Conservation (phyloP, 345 rosid species). For the Acer campestre region DNA sequence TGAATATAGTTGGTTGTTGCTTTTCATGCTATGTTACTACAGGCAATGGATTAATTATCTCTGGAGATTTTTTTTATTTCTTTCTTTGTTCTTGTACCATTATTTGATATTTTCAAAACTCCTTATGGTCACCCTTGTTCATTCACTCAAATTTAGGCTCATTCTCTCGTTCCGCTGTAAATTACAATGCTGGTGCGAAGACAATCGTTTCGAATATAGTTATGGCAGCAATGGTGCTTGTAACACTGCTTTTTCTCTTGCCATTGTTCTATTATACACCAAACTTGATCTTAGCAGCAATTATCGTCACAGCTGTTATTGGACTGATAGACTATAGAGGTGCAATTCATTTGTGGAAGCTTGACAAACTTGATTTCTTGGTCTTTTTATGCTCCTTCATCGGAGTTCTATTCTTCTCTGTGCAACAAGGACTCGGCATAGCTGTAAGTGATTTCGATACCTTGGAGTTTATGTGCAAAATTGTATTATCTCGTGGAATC, state of each 20-base stretch:
- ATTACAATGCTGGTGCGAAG: slow-evolving; percentile 47
- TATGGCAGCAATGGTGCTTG: slow-evolving; percentile 41
- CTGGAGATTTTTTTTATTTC: background rate
- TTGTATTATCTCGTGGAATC: background rate
- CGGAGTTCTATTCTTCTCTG: slow-evolving; percentile 45
- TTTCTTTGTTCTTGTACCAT: background rate
- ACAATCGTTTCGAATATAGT: slow-evolving; percentile 41
- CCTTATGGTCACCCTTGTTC: background rate
- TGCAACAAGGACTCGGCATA: slow-evolving; percentile 40
- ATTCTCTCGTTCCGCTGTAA: slow-evolving; percentile 45
- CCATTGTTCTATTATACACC: slow-evolving; percentile 49
- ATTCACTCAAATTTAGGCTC: slow-evolving; percentile 28
- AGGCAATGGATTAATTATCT: slow-evolving; percentile 17
- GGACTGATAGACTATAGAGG: slow-evolving; percentile 40
- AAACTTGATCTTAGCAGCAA: slow-evolving; percentile 34
- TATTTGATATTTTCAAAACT: background rate
- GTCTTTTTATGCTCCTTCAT: slow-evolving; percentile 42
- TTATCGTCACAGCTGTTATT: slow-evolving; percentile 42
- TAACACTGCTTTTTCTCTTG: slow-evolving; percentile 41
- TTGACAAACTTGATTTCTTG: slow-evolving; percentile 50
- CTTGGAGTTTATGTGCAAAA: background rate
- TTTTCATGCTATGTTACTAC: slow-evolving; percentile 48
- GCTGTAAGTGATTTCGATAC: slow-evolving; percentile 26
- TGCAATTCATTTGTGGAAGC: slow-evolving; percentile 39
- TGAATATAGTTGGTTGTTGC: slow-evolving; percentile 47